Evolutionary conservation across 139 green algal species (phyloP), one percentile per base, ranked within the genome.

Genomic region (Coccomyxa sp.): DNA sequence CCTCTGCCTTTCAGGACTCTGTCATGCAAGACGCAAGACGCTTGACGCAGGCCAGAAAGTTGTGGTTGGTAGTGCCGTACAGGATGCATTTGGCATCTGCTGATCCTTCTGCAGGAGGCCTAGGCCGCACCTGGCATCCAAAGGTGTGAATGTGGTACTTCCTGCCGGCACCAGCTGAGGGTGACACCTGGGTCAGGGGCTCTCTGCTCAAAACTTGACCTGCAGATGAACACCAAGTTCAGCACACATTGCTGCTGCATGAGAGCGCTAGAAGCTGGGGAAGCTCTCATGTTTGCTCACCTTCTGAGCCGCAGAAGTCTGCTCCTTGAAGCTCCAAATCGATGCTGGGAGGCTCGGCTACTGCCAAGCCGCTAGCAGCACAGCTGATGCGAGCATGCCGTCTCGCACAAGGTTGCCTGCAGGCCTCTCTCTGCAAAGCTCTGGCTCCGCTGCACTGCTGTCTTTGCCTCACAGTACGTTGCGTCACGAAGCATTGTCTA

Each of bases 141-240:
- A 98, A 97, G 22, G 95, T 99, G 82, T 97, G 94, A 40, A 99
- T 97, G 85, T 97, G 93, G 82, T 95, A 98, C 18, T 79, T 87
- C 80, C 95, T 95, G 58, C 94, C 92, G 16, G 39, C 16, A 29
- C 34, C 33, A n/a, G 70, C 10, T 29, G 70, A 50, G 5, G 33
- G 10, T 7, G 70, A 9, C 18, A 44, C 35, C 1, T 29, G 2
- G 18, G 70, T 8, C 9, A 34, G 33, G 33, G 33, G 10, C 35
- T 40, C 16, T 34, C 70, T 31, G 35, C 9, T 29, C 24, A 72
- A 33, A 8, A 36, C 29, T 4, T 39, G n/a, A 10, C 64, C 64
- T 72, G 64, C 64, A 72, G 6, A 39, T 1, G 6, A 39, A 72
- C 14, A 37, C 2, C 10, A 72, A 29, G 29, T 72, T 2, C 2